A percentile compares a stretch with the other conserved stretches of the same genome.
Evolutionary conservation across 1,139 yeast genomes (phyloP).

Genomic region (Scheffersomyces titani): DNA sequence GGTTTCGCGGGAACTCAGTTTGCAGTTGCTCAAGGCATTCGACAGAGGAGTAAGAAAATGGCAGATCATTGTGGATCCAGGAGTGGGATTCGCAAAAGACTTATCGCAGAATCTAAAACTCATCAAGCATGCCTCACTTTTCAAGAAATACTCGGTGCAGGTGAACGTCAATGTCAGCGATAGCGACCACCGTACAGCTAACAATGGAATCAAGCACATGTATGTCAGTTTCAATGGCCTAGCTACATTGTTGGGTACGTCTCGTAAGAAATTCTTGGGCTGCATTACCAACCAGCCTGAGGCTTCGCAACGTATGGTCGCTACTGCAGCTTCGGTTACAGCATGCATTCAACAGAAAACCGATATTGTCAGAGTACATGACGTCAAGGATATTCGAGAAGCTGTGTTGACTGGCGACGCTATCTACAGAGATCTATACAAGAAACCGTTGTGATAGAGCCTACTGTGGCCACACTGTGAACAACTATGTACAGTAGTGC

Average conservation of each 20-base stretch:
- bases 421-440: constrained; percentile 48
- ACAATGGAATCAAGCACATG: constrained; percentile 19
- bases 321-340: constrained; percentile 76
- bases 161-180: constrained; percentile 23
- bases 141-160: constrained; percentile 52
- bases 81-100: constrained; percentile 89
- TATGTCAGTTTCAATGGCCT: constrained; percentile 50
- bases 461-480: background rate
- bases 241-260: constrained; percentile 81
- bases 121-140: constrained; percentile 56
- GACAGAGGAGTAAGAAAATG: constrained; percentile 72
- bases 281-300: constrained; percentile 50
- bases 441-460: background rate
- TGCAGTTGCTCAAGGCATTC: constrained; percentile 58
- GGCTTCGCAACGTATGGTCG: constrained; percentile 65
- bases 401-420: constrained; percentile 77
- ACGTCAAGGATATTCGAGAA: constrained; percentile 66
- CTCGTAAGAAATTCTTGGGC: constrained; percentile 86
- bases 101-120: constrained; percentile 66
- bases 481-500: too few relatives aligned
- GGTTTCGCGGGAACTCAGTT: constrained; percentile 64
- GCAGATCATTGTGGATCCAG: constrained; percentile 94
- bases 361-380: constrained; percentile 89
- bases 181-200: constrained; percentile 19
- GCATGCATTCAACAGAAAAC: constrained; percentile 74